Base-by-base conservation (phyloP, 345 rosid species). In the Stellera chamaejasme region DNA sequence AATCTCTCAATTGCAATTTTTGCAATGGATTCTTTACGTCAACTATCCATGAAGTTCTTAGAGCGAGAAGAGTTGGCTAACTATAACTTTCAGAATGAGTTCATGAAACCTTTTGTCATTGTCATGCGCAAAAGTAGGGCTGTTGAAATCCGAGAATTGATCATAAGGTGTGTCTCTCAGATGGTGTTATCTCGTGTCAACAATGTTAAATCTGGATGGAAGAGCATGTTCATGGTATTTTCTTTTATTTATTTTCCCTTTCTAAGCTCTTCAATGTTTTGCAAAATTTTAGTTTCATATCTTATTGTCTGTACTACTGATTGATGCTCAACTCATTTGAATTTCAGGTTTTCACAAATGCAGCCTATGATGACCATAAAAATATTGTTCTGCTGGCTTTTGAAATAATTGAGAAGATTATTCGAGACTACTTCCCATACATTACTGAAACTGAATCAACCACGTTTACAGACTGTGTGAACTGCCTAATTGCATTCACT, bases 221-320 rank as follows among this genome's bases (percentile, higher is more conserved):
- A 93, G 78, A 93, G 99, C 96, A 89, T 93, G 99, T 93, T 93
- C 79, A 78, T 93, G 99, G 99, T 93, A 89, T 60, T 65, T 47
- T 51, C 52, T 60, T 65, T 52, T 48, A 23, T 8, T 32, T 19
- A n/a, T 19, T 19, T 19, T 19, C 23, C 23, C 23, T 19, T 19
- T 19, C 23, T 19, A 19, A 19, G 39, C 9, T 32, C 39, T 8
- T 32, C 10, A 32, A 5, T 32, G 39, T 48, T 60, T 63, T 50
- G 51, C 62, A 45, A 63, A 13, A 19, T 7, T n/a, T 48, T 44
- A 27, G 41, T 60, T 54, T 25, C 13, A 39, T 48, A 36, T 39
- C 47, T 39, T 43, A 41, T 14, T 13, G 27, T 63, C 56, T 32
- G 9, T 5, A 3, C 9, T 25, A 59, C 50, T 36, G 49, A 60